Evolutionary conservation across 805 yeast species (phyloP).

Genomic region (Yarrowia porcina): DNA sequence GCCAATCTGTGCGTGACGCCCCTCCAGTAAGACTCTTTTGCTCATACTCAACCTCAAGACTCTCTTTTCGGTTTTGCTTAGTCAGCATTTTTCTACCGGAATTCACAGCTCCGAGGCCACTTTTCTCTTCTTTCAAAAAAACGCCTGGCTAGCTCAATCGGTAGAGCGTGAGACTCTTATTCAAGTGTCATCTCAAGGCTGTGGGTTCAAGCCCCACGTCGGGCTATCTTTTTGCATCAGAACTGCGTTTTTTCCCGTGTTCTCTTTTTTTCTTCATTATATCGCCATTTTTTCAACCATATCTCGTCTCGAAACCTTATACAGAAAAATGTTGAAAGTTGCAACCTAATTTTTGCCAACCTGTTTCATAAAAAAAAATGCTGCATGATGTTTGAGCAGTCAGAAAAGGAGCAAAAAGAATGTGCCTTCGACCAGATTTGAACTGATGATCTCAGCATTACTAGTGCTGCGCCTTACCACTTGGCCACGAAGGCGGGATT

Average conservation of each 20-base stretch:
- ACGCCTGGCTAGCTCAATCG: slow-evolving; percentile 26
- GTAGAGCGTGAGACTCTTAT: slow-evolving; percentile 26
- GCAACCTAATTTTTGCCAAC: neutral
- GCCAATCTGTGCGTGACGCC: too few relatives aligned
- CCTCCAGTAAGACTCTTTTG: too few relatives aligned
- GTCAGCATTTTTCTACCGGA: neutral
- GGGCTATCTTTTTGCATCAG: slow-evolving; percentile 10
- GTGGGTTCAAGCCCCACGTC: slow-evolving; percentile 27
- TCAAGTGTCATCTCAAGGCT: slow-evolving; percentile 17
- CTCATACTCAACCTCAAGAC: too few relatives aligned
- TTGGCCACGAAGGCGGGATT: slow-evolving; percentile 14
- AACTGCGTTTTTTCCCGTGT: neutral
- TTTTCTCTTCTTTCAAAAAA: neutral
- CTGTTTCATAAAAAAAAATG: neutral
- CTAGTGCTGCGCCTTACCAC: slow-evolving; percentile 22
- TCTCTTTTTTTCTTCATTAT: neutral
- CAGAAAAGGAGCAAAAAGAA: neutral
- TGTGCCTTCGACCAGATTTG: slow-evolving; percentile 21
- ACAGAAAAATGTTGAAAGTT: neutral
- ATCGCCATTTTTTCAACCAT: neutral
- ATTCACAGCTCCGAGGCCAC: neutral
- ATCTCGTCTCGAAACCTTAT: neutral
- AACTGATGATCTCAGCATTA: slow-evolving; percentile 19
- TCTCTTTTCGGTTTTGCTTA: neutral
- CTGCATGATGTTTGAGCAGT: too few relatives aligned